Base-by-base conservation (phyloP, 805 yeast species). In the Pichia californica region DNA sequence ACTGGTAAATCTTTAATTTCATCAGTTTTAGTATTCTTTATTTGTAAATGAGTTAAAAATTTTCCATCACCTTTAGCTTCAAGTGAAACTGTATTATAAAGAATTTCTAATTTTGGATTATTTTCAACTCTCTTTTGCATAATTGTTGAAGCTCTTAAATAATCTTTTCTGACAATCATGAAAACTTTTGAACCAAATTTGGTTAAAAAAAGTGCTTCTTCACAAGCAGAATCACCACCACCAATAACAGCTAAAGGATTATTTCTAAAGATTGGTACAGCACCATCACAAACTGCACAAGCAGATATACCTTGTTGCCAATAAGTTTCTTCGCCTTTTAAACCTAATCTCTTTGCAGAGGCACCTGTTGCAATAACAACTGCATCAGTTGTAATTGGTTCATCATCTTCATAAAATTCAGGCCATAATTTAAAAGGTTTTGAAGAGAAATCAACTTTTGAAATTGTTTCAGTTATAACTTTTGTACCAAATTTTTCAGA, bases 231-330 rank as follows among this genome's bases (percentile, higher is more conserved):
- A 69, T 93, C 99, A 66, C 99, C 99, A 54, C 99, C 99, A 48
- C 99, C 99, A 54, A 93, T 73, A 45, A 93, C 99, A 21, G 96
- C 98, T 63, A 93, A 77, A 31, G 99, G 98, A 69, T 88, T 85
- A 75, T 93, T 85, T 76, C 98, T 86, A 74, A 93, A 93, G 57
- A 93, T 89, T 56, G 99, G 99, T 39, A 93, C 95, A 28, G 99
- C 99, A 68, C 99, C 99, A 64, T 93, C 99, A 71, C 99, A 93
- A 50, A 93, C 99, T 32, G 99, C 99, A 74, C 99, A 93, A 15
- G 99, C 99, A 55, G 96, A 86, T 54, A 93, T 93, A 67, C 99
- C 99, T 65, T 83, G 84, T 74, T 93, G 99, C 99, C 99, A 93
- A 78, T 93, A 93, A 29, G 77, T 76, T 54, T 93, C 98, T 72